Conservation (phyloP, 2,329 filamentous ascomycete genomes). For the Diplodia mutila region DNA sequence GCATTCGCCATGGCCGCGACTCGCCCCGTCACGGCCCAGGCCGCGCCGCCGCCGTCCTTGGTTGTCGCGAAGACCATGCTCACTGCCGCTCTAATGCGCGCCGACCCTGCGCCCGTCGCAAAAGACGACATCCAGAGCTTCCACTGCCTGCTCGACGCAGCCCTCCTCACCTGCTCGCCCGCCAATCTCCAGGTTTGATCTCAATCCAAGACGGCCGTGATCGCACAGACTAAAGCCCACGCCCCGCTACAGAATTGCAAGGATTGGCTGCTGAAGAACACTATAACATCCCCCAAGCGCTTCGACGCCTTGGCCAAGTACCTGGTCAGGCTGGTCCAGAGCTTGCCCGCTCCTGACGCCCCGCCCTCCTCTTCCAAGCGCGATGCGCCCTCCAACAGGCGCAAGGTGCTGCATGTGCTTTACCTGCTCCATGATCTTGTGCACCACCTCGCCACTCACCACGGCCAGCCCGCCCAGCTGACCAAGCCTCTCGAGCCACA, state of each 20-base stretch:
- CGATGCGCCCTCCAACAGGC: conserved; percentile 60
- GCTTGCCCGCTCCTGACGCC: conserved; percentile 42
- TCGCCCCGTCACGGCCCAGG: background rate
- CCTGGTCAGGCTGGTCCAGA: conserved; percentile 68
- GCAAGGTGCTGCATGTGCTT: conserved; percentile 74
- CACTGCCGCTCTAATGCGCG: conserved; percentile 13
- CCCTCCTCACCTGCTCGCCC: conserved; percentile 21
- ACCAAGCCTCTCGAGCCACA: conserved; percentile 61
- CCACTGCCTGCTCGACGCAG: conserved; percentile 24
- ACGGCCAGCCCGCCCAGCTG: conserved; percentile 39
- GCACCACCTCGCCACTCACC: conserved; percentile 45
- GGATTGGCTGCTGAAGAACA: conserved; percentile 76
- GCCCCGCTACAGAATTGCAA: conserved; percentile 74
- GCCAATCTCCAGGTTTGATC: conserved; percentile 27
- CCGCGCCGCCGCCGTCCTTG: conserved; percentile 1
- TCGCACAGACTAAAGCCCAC: conserved; percentile 15
- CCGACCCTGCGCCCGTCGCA: conserved; percentile 9
- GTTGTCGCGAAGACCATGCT: conserved; percentile 22
- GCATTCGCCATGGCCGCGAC: conserved; percentile 12
- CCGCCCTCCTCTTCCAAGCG: conserved; percentile 26
- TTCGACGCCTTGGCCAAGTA: conserved; percentile 74
- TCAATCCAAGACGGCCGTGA: conserved; percentile 8
- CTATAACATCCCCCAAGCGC: conserved; percentile 69
- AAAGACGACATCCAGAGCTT: conserved; percentile 20
- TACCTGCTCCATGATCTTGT: conserved; percentile 80